A percentile compares a stretch with the other conserved stretches of the same genome.
phyloP scores from a whole-genome alignment of 345 rosid species.

The Microcos paniculata region DNA sequence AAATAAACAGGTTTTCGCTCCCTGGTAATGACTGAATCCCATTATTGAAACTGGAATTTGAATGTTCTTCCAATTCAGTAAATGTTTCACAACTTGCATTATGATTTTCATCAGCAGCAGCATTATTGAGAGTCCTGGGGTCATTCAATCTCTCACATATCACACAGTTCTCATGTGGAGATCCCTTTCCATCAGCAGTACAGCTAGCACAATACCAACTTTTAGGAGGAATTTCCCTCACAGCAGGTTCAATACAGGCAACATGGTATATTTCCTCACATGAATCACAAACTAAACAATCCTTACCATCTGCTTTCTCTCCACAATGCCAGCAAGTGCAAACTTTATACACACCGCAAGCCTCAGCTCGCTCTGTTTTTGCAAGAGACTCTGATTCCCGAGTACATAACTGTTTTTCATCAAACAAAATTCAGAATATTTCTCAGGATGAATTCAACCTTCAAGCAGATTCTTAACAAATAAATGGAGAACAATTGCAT shows the following conservation, averaged over 20 bases:
- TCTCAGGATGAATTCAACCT: conserved; percentile 5
- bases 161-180: conserved; percentile 71
- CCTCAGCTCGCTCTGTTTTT: conserved; percentile 44
- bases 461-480: conserved; percentile 4
- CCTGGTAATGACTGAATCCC: conserved; percentile 26
- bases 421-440: conserved; percentile 12
- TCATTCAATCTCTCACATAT: conserved; percentile 68
- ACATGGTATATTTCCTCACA: conserved; percentile 86
- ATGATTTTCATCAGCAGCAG: conserved; percentile 26
- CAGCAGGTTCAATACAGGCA: conserved; percentile 74
- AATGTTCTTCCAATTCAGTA: conserved; percentile 37
- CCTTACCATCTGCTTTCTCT: conserved; percentile 57
- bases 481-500: background rate
- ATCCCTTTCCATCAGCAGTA: conserved; percentile 52
- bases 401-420: conserved; percentile 35
- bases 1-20: conserved; percentile 22
- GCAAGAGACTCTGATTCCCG: conserved; percentile 40
- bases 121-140: conserved; percentile 29
- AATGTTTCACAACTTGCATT: conserved; percentile 31
- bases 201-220: conserved; percentile 83
- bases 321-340: conserved; percentile 66
- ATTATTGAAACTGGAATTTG: conserved; percentile 40
- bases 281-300: conserved; percentile 80
- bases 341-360: conserved; percentile 29
- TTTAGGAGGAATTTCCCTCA: conserved; percentile 54